Percentiles rank a stretch among this genome's conserved stretches.
Evolutionary conservation across 352 stramenopile species (phyloP).

Genomic region (Phytophthora nicotianae): DNA sequence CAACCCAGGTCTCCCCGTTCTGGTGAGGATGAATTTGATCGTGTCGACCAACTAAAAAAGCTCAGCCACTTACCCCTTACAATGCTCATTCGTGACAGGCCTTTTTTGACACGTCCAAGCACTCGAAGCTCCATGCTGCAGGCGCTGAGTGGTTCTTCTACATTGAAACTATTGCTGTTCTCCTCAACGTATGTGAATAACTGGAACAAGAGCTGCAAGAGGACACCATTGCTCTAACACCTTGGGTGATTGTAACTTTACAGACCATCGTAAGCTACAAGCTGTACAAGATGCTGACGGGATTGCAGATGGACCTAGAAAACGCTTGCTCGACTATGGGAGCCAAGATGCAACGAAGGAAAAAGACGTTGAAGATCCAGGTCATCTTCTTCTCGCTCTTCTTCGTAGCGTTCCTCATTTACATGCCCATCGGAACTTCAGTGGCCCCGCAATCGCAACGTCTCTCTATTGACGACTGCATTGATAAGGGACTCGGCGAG

Average conservation of each 20-base stretch:
- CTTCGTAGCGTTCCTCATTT: constrained; percentile 63
- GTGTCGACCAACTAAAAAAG: neutral
- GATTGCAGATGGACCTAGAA: constrained; percentile 40
- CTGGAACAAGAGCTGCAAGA: neutral
- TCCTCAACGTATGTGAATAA: constrained; percentile 48
- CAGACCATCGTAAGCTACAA: constrained; percentile 58
- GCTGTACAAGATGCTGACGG: constrained; percentile 44
- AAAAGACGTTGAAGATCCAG: constrained; percentile 51
- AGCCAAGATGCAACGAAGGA: constrained; percentile 37
- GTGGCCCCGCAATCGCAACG: constrained; percentile 30
- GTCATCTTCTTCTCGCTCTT: constrained; percentile 49
- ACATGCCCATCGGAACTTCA: constrained; percentile 56
- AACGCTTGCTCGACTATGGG: constrained; percentile 30
- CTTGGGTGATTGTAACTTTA: neutral
- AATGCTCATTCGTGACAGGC: constrained; percentile 30
- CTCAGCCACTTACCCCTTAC: constrained; percentile 6
- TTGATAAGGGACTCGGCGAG: constrained; percentile 53
- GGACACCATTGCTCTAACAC: neutral
- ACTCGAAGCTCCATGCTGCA: constrained; percentile 43
- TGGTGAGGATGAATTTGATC: constrained; percentile 33
- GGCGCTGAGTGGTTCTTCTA: constrained; percentile 70
- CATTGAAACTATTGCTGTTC: constrained; percentile 51
- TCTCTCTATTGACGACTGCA: constrained; percentile 55
- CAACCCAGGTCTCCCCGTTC: constrained; percentile 51
- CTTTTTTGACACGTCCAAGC: constrained; percentile 61